Evolutionary conservation across 1,139 yeast genomes (phyloP).

Genomic region (Candida sanyaensis): DNA sequence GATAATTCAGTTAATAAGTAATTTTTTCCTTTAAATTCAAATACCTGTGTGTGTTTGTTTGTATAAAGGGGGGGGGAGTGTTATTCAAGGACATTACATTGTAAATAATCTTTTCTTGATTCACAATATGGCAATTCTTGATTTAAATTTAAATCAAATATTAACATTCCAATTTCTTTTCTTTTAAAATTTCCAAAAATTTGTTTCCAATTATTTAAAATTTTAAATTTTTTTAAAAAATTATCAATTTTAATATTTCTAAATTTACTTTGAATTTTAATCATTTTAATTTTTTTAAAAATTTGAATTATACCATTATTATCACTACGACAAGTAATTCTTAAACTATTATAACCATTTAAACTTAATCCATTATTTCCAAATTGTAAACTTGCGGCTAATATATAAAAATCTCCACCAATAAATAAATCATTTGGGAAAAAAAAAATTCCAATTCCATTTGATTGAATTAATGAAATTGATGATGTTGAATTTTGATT

Average conservation of each 20-base stretch:
- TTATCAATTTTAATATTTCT: constrained; percentile 6
- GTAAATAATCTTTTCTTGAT: constrained; percentile 10
- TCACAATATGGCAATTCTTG: constrained; percentile 15
- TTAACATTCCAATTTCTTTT: constrained; percentile 13
- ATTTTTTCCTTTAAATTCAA: not conserved
- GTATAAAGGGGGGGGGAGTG: too few species aligned
- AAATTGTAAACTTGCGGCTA: constrained; percentile 8
- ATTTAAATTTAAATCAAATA: constrained; percentile 11
- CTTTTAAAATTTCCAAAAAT: constrained; percentile 8
- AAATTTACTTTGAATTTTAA: constrained; percentile 8
- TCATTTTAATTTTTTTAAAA: constrained; percentile 6
- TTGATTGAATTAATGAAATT: constrained; percentile 4
- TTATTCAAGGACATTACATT: constrained; percentile 8
- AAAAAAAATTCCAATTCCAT: not conserved
- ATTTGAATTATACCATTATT: constrained; percentile 11
- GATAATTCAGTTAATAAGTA: not conserved
- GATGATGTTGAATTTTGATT: constrained; percentile 7
- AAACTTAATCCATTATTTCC: constrained; percentile 12
- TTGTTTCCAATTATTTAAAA: constrained; percentile 7
- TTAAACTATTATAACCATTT: constrained; percentile 1
- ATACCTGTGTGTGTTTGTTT: not conserved
- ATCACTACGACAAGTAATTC: constrained; percentile 11
- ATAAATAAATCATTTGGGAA: constrained; percentile 11
- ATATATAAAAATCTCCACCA: constrained; percentile 6
- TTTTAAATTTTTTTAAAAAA: not conserved